Evolutionary conservation across 2,329 filamentous ascomycete species (phyloP), one percentile per base, ranked within the genome.

Genomic region (Alternaria burnsii): DNA sequence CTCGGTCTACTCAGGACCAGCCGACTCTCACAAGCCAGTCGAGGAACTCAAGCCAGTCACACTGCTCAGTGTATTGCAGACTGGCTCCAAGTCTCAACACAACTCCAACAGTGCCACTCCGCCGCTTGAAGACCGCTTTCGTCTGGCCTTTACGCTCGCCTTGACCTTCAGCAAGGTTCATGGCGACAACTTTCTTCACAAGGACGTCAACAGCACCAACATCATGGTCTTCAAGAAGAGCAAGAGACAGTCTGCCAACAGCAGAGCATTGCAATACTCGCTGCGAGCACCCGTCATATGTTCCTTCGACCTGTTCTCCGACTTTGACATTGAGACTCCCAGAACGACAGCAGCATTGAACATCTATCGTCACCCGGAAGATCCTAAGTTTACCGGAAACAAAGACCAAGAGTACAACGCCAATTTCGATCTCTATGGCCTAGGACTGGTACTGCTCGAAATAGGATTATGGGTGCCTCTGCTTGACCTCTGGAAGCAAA

Each of bases 121-220:
- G 20, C 86, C 86, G 36, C 81, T 94, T 0, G 91, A 94, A 78
- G 88, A 89, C 59, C 91, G 92, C 69, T 94, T 93, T 71, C 86
- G 89, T 14, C 82, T 94, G 52, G 91, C 91, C 4, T 85, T 90
- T 54, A 91, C 92, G 65, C 82, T 94, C 3, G 87, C 87, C 32
- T 89, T 89, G 65, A 91, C 90, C 4, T 84, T 94, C 34, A 91
- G 91, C 70, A 89, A 91, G 65, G 82, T 94, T 75, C 91, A 94
- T 72, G 84, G 86, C 3, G 84, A 89, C 41, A 87, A 88, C 14
- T 86, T 93, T 53, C 86, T 85, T 7, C 91, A 94, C 75, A 89
- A 91, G 5, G 89, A 91, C 68, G 84, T 94, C 30, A 82, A 86
- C 48, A 88, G 88, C 66, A 85, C 83, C 41, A 91, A 89, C 60